These are phyloP conservation scores for Pythium dissimile DNA, from an alignment of 352 stramenopile species.

Conservation along the genomic window DNA sequence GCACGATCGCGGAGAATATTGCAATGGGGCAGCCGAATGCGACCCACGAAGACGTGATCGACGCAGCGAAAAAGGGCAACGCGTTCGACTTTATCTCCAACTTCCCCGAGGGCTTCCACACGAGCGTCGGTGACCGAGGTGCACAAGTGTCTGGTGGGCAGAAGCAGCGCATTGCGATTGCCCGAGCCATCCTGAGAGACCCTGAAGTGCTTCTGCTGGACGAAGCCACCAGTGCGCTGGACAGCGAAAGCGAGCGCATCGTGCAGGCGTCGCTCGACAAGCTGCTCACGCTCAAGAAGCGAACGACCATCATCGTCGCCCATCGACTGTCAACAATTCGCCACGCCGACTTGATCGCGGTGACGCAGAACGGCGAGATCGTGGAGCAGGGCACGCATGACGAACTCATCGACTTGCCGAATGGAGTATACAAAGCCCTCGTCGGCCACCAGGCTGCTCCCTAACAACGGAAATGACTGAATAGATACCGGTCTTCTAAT, in stretches of 20 bases:
- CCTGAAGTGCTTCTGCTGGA: neutral
- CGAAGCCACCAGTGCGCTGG: neutral
- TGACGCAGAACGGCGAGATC: conserved; percentile 76
- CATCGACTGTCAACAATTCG: conserved; percentile 87
- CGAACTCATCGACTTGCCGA: conserved; percentile 54
- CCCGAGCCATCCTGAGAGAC: neutral
- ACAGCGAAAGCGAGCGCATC: neutral
- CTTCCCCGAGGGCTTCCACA: conserved; percentile 54
- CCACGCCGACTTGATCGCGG: conserved; percentile 88
- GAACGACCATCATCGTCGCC: conserved; percentile 84
- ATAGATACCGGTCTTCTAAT: no score
- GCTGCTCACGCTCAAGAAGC: conserved; percentile 22
- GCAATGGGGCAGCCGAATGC: conserved; percentile 40
- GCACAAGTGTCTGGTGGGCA: conserved; percentile 58
- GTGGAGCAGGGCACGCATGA: conserved; percentile 87
- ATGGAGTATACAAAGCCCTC: conserved; percentile 18
- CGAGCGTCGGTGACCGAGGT: conserved; percentile 68
- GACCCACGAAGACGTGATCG: conserved; percentile 52
- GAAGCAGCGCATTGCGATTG: conserved; percentile 47
- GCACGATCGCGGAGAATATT: conserved; percentile 38
- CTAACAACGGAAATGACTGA: no score
- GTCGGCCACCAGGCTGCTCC: conserved; percentile 14
- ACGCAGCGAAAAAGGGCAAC: conserved; percentile 79
- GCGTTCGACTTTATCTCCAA: conserved; percentile 81
- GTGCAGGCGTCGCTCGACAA: neutral